Evolutionary conservation across 2,329 filamentous ascomycete species (phyloP), one percentile per base, ranked within the genome.

Genomic region (Leptodontidium sp.): DNA sequence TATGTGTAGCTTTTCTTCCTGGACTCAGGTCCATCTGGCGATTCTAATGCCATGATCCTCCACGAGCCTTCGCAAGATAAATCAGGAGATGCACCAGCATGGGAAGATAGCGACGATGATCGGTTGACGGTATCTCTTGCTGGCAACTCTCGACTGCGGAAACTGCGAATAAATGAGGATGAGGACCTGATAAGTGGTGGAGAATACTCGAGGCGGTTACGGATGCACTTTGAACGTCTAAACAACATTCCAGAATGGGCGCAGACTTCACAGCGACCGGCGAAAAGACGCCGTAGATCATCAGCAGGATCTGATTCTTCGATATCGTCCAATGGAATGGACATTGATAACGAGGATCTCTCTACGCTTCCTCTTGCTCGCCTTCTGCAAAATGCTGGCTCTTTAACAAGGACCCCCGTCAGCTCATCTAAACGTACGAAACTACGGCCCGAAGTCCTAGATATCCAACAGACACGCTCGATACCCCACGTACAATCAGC

Each of bases 61-160:
- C 63, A 49, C 49, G 14, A 49, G n/a, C 47, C 69, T 17, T 68
- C 68, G 0, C 69, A 75, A 1, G 80, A 83, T 26, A 77, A 80
- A 26, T 81, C 81, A 40, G 29, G 29, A 32, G 80, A 81, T 72
- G 83, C 84, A 24, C 85, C 90, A 2, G 92, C 89, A 1, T 99
- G 96, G 96, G 90, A 94, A 74, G 96, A 99, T 79, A 98, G 94
- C 80, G 96, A 99, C 76, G 96, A 99, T 77, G 96, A 98, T 77
- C 88, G 93, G 65, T 83, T 98, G 71, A 88, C 89, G 7, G 86
- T 99, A 61, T 98, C 95, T 15, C 85, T 99, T 49, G 91, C 93
- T 3, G 87, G 88, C 32, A 89, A 91, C 55, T 87, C 89, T 59
- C 87, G 92, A 72, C 80, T 98, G 77, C 88, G 94, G 73, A 98